phyloP scores from a whole-genome alignment of 2,329 filamentous ascomycete species.

The Pyricularia sp. region DNA sequence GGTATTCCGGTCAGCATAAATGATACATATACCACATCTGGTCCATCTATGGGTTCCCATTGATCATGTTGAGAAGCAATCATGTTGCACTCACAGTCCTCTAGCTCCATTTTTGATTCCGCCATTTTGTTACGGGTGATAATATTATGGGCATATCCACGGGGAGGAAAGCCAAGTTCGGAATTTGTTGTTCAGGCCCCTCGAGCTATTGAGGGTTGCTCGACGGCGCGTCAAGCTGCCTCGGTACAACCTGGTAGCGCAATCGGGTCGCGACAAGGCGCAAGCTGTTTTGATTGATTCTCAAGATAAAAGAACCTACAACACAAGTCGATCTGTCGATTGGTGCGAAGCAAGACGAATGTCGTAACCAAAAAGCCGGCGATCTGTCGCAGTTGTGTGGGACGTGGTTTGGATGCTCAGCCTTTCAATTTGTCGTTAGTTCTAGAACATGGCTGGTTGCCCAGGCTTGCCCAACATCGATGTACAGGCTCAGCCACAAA shows the following conservation, averaged over 20 bases:
- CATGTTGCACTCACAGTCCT: constrained; percentile 57
- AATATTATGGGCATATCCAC: constrained; percentile 48
- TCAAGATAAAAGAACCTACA: not conserved
- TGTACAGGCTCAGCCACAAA: too few relatives aligned
- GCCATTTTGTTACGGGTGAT: constrained; percentile 45
- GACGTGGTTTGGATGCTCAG: not conserved
- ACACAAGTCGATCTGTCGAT: not conserved
- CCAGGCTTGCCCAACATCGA: too few relatives aligned
- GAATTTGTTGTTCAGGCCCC: not conserved
- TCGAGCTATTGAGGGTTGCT: not conserved
- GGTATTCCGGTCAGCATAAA: not conserved
- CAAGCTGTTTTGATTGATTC: not conserved
- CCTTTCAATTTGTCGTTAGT: too few relatives aligned
- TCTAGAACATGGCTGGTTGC: too few relatives aligned
- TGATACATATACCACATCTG: not conserved
- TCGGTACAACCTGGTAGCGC: not conserved
- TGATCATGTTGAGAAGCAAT: not conserved
- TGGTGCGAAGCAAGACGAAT: not conserved
- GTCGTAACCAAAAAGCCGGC: not conserved
- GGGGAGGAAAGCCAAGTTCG: not conserved
- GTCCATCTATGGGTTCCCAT: not conserved
- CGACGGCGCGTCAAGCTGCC: not conserved
- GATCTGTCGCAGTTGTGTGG: not conserved
- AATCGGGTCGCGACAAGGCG: not conserved
- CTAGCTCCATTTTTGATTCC: constrained; percentile 68